phyloP scores from a whole-genome alignment of 2,329 filamentous ascomycete species.

The Colletotrichum shisoi region DNA sequence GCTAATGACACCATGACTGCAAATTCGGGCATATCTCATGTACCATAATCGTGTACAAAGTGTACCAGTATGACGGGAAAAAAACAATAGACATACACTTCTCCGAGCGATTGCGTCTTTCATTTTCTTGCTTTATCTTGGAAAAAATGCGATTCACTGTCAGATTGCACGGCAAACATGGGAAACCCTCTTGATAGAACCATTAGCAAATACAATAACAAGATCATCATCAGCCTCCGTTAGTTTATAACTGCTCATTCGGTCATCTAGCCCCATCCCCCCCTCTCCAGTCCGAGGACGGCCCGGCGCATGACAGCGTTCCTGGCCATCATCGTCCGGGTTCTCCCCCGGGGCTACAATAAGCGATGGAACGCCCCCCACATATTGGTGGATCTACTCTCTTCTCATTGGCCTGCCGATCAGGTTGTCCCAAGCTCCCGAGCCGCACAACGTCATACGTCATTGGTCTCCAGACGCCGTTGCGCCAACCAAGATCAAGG shows the following conservation, averaged over 20 bases:
- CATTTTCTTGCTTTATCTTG: neutral
- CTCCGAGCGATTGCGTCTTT: slow-evolving; percentile 2
- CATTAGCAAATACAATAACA: slow-evolving; percentile 22
- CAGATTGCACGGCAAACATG: slow-evolving; percentile 8
- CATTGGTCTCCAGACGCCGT: slow-evolving; percentile 25
- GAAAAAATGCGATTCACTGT: neutral
- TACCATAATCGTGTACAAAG: slow-evolving; percentile 39
- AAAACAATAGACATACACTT: slow-evolving; percentile 36
- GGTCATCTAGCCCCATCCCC: neutral
- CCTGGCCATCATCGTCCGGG: slow-evolving; percentile 28
- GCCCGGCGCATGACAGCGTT: slow-evolving; percentile 27
- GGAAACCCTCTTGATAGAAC: neutral
- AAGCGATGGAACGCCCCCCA: slow-evolving; percentile 15
- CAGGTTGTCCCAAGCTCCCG: slow-evolving; percentile 36
- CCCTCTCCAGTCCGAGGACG: slow-evolving; percentile 10
- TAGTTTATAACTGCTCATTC: neutral
- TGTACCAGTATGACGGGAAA: slow-evolving; percentile 27
- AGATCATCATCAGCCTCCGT: neutral
- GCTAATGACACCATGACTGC: slow-evolving; percentile 38
- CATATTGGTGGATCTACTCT: neutral
- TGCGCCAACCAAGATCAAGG: slow-evolving; percentile 39
- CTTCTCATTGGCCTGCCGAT: slow-evolving; percentile 22
- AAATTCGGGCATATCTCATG: slow-evolving; percentile 32
- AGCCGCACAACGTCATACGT: slow-evolving; percentile 37
- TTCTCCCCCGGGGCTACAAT: slow-evolving; percentile 22